Evolutionary conservation across 2,329 filamentous ascomycete genomes (phyloP).

Genomic region (Gnomoniopsis smithogilvyi): DNA sequence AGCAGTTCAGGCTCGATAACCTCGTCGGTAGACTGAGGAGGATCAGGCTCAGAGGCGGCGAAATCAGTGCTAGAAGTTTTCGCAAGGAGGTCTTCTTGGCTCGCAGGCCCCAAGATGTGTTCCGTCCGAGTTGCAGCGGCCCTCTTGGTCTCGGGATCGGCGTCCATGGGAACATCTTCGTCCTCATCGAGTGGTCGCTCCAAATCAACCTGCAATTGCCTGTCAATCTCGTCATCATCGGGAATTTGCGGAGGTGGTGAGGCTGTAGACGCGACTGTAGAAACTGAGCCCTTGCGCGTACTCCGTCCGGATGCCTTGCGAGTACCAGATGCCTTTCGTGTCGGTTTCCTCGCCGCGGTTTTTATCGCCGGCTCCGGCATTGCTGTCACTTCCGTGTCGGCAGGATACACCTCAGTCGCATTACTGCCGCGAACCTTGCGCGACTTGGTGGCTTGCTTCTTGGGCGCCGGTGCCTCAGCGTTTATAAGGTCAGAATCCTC

Average conservation of each 20-base stretch:
- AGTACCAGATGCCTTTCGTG: conserved; percentile 37
- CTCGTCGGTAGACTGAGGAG: conserved; percentile 42
- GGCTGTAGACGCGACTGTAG: conserved; percentile 42
- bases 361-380: conserved; percentile 28
- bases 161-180: conserved; percentile 39
- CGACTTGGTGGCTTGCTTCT: conserved; percentile 54
- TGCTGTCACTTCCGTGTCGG: conserved; percentile 39
- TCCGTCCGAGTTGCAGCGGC: conserved; percentile 25
- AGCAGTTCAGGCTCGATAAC: conserved; percentile 49
- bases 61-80: conserved; percentile 34
- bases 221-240: conserved; percentile 64
- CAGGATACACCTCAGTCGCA: conserved; percentile 36
- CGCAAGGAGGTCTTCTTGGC: conserved; percentile 14
- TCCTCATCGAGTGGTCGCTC: conserved; percentile 54
- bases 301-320: conserved; percentile 42
- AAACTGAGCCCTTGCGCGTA: conserved; percentile 31
- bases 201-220: conserved; percentile 62
- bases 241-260: conserved; percentile 40
- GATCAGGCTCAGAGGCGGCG: conserved; percentile 51
- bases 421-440: conserved; percentile 48
- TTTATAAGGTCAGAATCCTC: conserved; percentile 43
- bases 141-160: conserved; percentile 44
- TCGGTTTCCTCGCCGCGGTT: conserved; percentile 35
- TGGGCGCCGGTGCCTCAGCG: conserved; percentile 49
- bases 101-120: conserved; percentile 22